Evolutionary conservation across 2,329 filamentous ascomycete species (phyloP), one percentile per base, ranked within the genome.

Genomic region (Fusarium sp.): DNA sequence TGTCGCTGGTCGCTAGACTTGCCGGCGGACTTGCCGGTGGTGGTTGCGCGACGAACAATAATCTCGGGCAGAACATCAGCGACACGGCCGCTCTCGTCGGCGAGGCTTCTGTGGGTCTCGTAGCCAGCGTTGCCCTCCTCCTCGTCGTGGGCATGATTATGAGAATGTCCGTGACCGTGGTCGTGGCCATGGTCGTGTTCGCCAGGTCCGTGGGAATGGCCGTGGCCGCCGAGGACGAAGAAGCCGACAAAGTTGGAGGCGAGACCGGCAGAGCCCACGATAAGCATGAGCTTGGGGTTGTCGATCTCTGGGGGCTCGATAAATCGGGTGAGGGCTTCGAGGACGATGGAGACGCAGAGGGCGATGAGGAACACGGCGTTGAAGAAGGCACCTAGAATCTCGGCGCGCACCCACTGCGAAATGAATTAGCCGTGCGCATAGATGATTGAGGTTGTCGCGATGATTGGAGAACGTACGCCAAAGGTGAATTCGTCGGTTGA

Each of bases 281-380:
- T 89, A 57, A 97, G 87, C 66, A 99, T 93, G 34, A 99, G 83
- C 70, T 90, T 85, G 2, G 95, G 93, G 71, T 96, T 92, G 46
- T 83, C 83, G 72, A 99, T 93, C 74, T 91, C 88, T 71, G 94
- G 93, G 7, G 93, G 93, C 71, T 98, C 92, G 73, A 98, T 85
- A 69, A 99, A 91, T 72, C 95, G 90, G 71, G 93, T 92, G 59
- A 97, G 85, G 13, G 95, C 95, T 78, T 99, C 95, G 70, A 99
- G 88, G 72, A 98, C 91, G 77, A 99, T 99, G 46, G 94, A 96
- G 53, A 99, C 83, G 79, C 95, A 99, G 8, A 99, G 86, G 7
- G 95, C 95, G 73, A 99, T 95, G 40, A 99, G 84, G 80, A 99
- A 99, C 41, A 98, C 94, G 67, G 95, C 95, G 72, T 99, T 99